A percentile compares a stretch with the other conserved stretches of the same genome.
Evolutionary conservation across 148 eudicot genomes (phyloP).

Genomic region (Beta vulgaris): DNA sequence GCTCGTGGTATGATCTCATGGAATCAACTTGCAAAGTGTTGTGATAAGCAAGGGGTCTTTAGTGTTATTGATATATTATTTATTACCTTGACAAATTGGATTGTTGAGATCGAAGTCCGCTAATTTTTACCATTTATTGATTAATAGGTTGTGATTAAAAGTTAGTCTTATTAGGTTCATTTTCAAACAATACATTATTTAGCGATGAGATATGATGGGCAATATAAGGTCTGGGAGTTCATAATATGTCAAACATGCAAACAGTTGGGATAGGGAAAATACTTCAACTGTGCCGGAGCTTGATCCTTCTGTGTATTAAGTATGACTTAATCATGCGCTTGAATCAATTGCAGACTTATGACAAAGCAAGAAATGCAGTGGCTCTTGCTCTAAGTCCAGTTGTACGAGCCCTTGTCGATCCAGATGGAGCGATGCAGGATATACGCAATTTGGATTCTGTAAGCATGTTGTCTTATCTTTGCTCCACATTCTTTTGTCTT

Average conservation of each 20-base stretch:
- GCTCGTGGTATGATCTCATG: too few species aligned
- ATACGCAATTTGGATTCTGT: slow-evolving; percentile 88
- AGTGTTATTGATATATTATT: too few species aligned
- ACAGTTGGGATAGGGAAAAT: not conserved
- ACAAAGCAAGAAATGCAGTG: slow-evolving; percentile 97
- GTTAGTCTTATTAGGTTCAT: too few species aligned
- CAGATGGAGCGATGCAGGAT: slow-evolving; percentile 91
- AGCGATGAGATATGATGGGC: not conserved
- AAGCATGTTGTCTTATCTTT: slow-evolving; percentile 23
- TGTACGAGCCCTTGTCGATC: slow-evolving; percentile 92
- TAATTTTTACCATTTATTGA: too few species aligned
- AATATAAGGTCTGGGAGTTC: not conserved
- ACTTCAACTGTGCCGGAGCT: not conserved
- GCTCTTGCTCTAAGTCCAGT: slow-evolving; percentile 99
- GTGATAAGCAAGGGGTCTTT: too few species aligned
- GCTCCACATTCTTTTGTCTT: slow-evolving; percentile 9
- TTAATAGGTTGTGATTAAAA: too few species aligned
- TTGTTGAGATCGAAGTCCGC: too few species aligned
- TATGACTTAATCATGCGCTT: slow-evolving; percentile 16
- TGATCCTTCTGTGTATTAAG: not conserved
- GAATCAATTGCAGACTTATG: slow-evolving; percentile 65
- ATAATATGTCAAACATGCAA: not conserved
- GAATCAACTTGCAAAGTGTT: too few species aligned
- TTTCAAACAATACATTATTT: too few species aligned
- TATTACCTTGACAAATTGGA: too few species aligned